A percentile compares a stretch with the other conserved stretches of the same genome.
Conservation (phyloP, 2,329 filamentous ascomycete species). For the Colletotrichum cuscutae region DNA sequence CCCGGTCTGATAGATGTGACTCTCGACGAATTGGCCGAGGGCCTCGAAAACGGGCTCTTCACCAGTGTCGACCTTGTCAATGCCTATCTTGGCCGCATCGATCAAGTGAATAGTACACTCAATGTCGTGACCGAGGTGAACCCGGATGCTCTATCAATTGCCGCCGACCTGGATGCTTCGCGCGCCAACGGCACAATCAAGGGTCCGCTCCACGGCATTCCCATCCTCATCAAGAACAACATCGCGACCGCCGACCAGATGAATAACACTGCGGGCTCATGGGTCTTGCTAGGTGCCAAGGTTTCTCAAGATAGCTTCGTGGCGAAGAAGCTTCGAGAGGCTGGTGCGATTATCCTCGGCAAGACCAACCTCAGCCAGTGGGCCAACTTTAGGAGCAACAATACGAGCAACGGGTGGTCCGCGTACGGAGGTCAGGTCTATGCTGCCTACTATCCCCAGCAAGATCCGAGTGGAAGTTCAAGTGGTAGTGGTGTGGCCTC, state of each 20-base stretch:
- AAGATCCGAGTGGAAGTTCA: conserved; percentile 71
- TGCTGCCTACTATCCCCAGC: conserved; percentile 68
- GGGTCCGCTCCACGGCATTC: conserved; percentile 70
- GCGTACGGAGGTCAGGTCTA: conserved; percentile 70
- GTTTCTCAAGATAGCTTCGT: conserved; percentile 67
- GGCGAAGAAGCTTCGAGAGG: conserved; percentile 65
- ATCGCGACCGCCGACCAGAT: conserved; percentile 70
- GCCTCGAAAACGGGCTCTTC: conserved; percentile 45
- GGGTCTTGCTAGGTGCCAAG: conserved; percentile 64
- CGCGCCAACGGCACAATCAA: conserved; percentile 39
- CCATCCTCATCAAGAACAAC: conserved; percentile 74
- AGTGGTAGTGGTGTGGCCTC: conserved; percentile 70
- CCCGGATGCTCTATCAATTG: conserved; percentile 46
- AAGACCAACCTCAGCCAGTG: conserved; percentile 73
- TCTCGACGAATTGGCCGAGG: conserved; percentile 45
- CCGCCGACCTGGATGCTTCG: conserved; percentile 44
- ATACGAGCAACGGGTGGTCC: conserved; percentile 72
- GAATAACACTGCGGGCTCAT: conserved; percentile 70
- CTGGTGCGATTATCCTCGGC: conserved; percentile 71
- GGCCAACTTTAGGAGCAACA: conserved; percentile 68
- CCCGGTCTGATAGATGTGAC: conserved; percentile 46
- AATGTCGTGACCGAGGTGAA: conserved; percentile 49
- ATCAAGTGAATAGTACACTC: conserved; percentile 40
- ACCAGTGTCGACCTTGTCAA: conserved; percentile 50
- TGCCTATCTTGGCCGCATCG: conserved; percentile 41